A percentile compares a stretch with the other conserved stretches of the same genome.
Conservation (phyloP, 129 eudicot species). For the Saussurea involucrata region DNA sequence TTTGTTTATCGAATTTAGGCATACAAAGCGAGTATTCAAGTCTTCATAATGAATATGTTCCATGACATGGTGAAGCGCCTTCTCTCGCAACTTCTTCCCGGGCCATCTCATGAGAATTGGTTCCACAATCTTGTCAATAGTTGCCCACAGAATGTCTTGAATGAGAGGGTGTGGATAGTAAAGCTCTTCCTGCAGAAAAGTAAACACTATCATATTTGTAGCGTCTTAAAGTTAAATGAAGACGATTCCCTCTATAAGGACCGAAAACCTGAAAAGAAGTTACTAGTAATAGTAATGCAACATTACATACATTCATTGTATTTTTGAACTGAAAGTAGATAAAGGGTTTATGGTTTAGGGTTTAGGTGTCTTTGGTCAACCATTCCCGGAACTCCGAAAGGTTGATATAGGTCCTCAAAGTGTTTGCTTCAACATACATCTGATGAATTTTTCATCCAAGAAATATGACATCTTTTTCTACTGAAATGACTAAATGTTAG, state of each 20-base stretch:
- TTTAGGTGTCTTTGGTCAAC: no score
- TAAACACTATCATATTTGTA: neutral
- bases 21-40: neutral
- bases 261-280: no score
- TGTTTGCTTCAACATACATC: no score
- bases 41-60: slow-evolving; percentile 3
- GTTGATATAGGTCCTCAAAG: no score
- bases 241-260: neutral
- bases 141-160: slow-evolving; percentile 4
- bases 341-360: no score
- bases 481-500: no score
- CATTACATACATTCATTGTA: no score
- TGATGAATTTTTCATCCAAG: no score
- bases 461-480: no score
- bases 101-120: neutral
- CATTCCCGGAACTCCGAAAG: no score
- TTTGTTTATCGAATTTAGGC: neutral
- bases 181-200: neutral
- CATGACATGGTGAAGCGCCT: neutral
- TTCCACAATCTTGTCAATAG: neutral
- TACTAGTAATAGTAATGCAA: no score
- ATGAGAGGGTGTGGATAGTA: neutral
- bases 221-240: neutral
- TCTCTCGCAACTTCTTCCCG: neutral
- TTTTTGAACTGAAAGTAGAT: no score